These are phyloP conservation scores for Strigomonas culicis DNA, from an alignment of 208 protist genomes.

Conservation along the genomic window DNA sequence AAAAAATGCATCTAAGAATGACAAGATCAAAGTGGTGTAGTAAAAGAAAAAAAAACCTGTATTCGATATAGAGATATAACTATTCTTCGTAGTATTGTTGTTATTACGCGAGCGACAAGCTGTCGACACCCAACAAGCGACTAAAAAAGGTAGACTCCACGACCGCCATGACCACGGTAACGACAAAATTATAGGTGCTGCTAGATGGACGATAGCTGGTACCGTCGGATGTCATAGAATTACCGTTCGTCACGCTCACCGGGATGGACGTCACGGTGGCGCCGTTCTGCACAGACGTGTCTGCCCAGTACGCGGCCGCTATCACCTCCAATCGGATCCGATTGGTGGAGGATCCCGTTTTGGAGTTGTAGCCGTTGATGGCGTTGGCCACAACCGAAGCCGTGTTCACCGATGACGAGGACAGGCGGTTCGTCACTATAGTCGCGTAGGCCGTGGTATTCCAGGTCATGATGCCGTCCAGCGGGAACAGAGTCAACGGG, in stretches of 20 bases:
- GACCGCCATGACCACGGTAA: slow-evolving; percentile 36
- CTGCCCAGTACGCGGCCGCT: slow-evolving; percentile 29
- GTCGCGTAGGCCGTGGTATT: slow-evolving; percentile 22
- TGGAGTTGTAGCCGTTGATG: slow-evolving; percentile 31
- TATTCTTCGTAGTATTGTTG: no score
- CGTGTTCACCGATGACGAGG: background rate
- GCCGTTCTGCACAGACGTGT: slow-evolving; percentile 23
- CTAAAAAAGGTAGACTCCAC: slow-evolving; percentile 28
- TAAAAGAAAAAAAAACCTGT: background rate
- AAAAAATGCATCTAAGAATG: background rate
- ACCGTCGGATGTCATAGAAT: slow-evolving; percentile 18
- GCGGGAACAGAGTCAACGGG: slow-evolving; percentile 47
- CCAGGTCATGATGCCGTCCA: slow-evolving; percentile 46
- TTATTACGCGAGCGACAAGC: no score
- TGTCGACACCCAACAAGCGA: slow-evolving; percentile 17
- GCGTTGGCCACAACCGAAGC: slow-evolving; percentile 20
- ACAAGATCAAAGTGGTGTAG: background rate
- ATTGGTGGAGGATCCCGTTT: slow-evolving; percentile 15
- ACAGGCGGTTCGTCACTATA: slow-evolving; percentile 17
- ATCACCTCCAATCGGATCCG: slow-evolving; percentile 24
- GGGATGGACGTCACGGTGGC: slow-evolving; percentile 24
- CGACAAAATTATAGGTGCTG: slow-evolving; percentile 8
- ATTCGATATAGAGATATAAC: no score
- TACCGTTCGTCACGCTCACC: slow-evolving; percentile 29
- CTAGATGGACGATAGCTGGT: slow-evolving; percentile 25